Evolutionary conservation across 2,329 filamentous ascomycete species (phyloP).

Genomic region (Diplodia scrobiculata): DNA sequence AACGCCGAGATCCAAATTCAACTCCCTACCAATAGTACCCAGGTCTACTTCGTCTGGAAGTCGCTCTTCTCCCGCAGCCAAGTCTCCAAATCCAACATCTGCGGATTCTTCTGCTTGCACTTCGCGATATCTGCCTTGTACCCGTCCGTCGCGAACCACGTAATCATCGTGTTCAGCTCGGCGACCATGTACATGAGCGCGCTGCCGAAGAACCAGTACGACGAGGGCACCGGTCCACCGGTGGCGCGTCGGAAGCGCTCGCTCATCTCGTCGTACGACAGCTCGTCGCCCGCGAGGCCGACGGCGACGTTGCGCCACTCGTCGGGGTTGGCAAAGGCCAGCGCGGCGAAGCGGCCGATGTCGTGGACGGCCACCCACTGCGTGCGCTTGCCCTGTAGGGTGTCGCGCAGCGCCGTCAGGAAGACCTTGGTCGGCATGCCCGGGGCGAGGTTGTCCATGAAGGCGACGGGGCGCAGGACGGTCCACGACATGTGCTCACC

Average conservation of each 20-base stretch:
- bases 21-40: not conserved
- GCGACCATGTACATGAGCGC: slow-evolving; percentile 48
- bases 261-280: slow-evolving; percentile 52
- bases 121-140: slow-evolving; percentile 52
- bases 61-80: slow-evolving; percentile 55
- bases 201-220: slow-evolving; percentile 48
- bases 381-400: slow-evolving; percentile 48
- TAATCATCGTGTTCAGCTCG: slow-evolving; percentile 53
- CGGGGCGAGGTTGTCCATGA: slow-evolving; percentile 62
- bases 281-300: slow-evolving; percentile 57
- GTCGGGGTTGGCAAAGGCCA: slow-evolving; percentile 52
- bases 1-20: not conserved
- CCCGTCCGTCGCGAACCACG: slow-evolving; percentile 55
- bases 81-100: slow-evolving; percentile 51
- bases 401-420: slow-evolving; percentile 48
- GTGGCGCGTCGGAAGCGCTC: slow-evolving; percentile 52
- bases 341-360: slow-evolving; percentile 56
- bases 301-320: slow-evolving; percentile 48
- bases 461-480: slow-evolving; percentile 63
- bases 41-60: slow-evolving; percentile 33
- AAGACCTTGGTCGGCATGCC: slow-evolving; percentile 55
- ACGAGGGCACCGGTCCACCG: slow-evolving; percentile 48
- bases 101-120: slow-evolving; percentile 49
- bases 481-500: slow-evolving; percentile 60
- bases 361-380: slow-evolving; percentile 50